These are phyloP conservation scores for Chlorella sp. DNA, from an alignment of 139 green algal species.

Conservation along the genomic window DNA sequence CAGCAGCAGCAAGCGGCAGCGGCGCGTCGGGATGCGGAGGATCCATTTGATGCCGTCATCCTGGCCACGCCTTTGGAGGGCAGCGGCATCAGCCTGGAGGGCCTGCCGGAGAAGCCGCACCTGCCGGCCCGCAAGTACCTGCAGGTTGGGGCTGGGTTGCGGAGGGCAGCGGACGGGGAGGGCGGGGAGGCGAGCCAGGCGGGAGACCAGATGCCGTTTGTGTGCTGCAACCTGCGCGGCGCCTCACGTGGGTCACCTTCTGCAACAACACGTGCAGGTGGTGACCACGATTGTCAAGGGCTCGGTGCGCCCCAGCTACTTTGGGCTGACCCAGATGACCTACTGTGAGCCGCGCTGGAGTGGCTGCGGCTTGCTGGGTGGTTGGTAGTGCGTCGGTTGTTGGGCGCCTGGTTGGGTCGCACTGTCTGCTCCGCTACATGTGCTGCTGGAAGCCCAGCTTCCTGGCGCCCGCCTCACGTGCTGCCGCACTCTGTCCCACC, in stretches of 20 bases:
- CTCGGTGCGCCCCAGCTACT: conserved; percentile 50
- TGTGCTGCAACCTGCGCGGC: neutral
- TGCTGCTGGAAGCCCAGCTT: neutral
- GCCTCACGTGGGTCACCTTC: neutral
- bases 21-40: neutral
- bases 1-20: neutral
- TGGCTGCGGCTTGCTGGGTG: neutral
- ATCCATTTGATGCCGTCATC: conserved; percentile 58
- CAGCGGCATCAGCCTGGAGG: conserved; percentile 29
- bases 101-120: conserved; percentile 9
- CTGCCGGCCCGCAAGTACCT: conserved; percentile 53
- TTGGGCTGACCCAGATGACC: conserved; percentile 33
- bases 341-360: neutral
- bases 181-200: too few relatives aligned
- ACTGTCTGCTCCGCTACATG: neutral
- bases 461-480: neutral
- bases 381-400: neutral
- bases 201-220: too few relatives aligned
- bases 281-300: conserved; percentile 61
- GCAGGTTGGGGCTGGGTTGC: neutral
- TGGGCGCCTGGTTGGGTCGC: neutral
- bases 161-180: too few relatives aligned
- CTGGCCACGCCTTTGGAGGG: conserved; percentile 53
- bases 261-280: conserved; percentile 17
- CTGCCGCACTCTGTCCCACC: neutral